These are phyloP conservation scores for Myotisia sp. DNA, from an alignment of 2,329 filamentous ascomycete genomes.

Conservation along the genomic window DNA sequence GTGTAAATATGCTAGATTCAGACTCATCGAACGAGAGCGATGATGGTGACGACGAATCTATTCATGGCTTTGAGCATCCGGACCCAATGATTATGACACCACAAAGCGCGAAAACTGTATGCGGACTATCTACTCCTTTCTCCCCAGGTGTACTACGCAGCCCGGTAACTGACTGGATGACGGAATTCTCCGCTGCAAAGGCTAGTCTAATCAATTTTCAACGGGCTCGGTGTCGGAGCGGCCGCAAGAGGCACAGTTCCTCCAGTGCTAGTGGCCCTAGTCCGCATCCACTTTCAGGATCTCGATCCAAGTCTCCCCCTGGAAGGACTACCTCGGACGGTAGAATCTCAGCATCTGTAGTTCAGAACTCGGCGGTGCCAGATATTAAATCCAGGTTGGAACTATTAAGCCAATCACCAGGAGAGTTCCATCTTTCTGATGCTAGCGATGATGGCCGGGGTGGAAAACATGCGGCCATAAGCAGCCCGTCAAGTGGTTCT, in stretches of 20 bases:
- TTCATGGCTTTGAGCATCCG: constrained; percentile 56
- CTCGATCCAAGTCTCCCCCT: constrained; percentile 70
- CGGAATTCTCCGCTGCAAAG: constrained; percentile 53
- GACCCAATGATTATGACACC: constrained; percentile 75
- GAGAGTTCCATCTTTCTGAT: constrained; percentile 67
- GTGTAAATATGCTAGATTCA: constrained; percentile 62
- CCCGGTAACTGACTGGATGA: constrained; percentile 48
- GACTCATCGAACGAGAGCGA: constrained; percentile 60
- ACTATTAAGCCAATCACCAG: constrained; percentile 80
- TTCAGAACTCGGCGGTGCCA: constrained; percentile 8
- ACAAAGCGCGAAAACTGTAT: constrained; percentile 49
- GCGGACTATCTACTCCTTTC: constrained; percentile 31
- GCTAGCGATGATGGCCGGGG: constrained; percentile 66
- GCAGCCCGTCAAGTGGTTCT: constrained; percentile 19
- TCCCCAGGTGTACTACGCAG: constrained; percentile 36
- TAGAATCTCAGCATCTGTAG: constrained; percentile 40
- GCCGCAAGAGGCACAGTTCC: constrained; percentile 49
- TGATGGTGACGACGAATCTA: constrained; percentile 46
- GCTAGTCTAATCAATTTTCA: constrained; percentile 71
- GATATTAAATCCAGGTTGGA: constrained; percentile 50
- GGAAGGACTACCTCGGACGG: constrained; percentile 42
- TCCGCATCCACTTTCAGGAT: constrained; percentile 54
- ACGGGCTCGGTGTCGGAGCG: constrained; percentile 43
- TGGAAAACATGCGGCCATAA: constrained; percentile 17
- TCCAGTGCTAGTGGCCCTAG: constrained; percentile 56